Base-by-base conservation (phyloP, 768 basidiomycete species). In the Coprinopsis sp. region DNA sequence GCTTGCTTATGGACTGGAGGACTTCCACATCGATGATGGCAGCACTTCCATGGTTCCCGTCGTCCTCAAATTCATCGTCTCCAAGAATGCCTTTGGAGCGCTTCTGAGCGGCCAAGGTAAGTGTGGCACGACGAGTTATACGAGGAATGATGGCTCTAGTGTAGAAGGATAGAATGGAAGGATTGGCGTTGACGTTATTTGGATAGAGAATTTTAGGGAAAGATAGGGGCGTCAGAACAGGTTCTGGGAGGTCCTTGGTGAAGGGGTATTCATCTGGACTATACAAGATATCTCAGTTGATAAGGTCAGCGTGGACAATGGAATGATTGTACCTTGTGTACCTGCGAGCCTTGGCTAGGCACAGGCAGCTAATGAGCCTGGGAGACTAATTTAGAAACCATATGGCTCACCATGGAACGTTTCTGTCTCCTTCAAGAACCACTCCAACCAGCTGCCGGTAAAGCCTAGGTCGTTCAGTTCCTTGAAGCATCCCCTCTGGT, bases 261-360 rank as follows among this genome's bases (percentile, higher is more conserved):
- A 99, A 99, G 0, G 96, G 93, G 59, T 95, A 92, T 72, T 99
- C 96, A 62, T 99, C 96, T 33, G 96, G 96, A 61, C 95, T 97
- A 61, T 16, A 40, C 24, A 29, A 27, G 2, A 27, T 37, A 48
- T 21, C 37, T 24, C 31, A 23, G 18, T 29, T 45, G 49, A 49
- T 40, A 42, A 27, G 22, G 12, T 5, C 39, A 19, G 3, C 14
- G 16, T 11, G 40, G 46, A 19, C 29, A 43, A 18, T 19, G 36
- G 44, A 14, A 33, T 24, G 33, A 21, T 50, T 67, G 54, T 57
- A 87, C 94, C 91, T 94, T 21, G 93, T 94, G 69, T 92, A 99
- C 37, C 95, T 76, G 51, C 95, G 77, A 11, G 94, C 94, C 68
- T 93, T 96, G 28, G 95, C 95, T 95, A 60, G 14, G 47, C 28